Percentiles rank a stretch among this genome's conserved stretches.
These are phyloP conservation scores for California macrophylla DNA, from an alignment of 441 rosid genomes.

Conservation along the genomic window DNA sequence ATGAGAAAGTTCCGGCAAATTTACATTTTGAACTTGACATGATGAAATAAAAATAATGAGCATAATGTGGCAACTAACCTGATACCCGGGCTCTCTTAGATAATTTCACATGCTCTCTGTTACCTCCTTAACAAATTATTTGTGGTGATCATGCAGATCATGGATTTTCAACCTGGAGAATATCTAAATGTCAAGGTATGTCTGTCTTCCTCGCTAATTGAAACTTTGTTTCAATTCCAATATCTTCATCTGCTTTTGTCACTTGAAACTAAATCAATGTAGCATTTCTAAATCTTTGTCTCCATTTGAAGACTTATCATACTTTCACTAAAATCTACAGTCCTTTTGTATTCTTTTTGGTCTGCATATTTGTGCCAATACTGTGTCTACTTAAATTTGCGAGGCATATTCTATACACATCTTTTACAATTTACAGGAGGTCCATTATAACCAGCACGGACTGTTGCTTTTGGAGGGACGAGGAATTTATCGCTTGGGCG, in stretches of 20 bases:
- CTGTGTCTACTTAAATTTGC: slow-evolving; percentile 4
- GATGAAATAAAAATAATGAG: neutral
- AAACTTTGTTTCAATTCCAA: slow-evolving; percentile 4
- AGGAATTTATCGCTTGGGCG: slow-evolving; percentile 78
- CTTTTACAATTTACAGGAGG: slow-evolving; percentile 47
- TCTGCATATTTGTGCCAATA: neutral
- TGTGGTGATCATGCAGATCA: slow-evolving; percentile 38
- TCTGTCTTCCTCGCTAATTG: slow-evolving; percentile 10
- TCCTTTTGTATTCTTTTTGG: neutral
- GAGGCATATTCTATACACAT: neutral
- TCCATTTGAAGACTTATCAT: neutral
- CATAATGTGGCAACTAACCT: neutral
- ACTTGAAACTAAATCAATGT: neutral
- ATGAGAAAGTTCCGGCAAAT: neutral
- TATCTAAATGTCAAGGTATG: slow-evolving; percentile 80
- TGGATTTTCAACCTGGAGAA: slow-evolving; percentile 94
- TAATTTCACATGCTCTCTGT: neutral
- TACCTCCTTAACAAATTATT: slow-evolving; percentile 8
- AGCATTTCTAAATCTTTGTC: neutral
- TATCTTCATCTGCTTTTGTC: neutral
- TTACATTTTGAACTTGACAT: neutral
- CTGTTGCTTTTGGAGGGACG: slow-evolving; percentile 81
- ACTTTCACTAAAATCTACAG: neutral
- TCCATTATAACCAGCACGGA: slow-evolving; percentile 90
- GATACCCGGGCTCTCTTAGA: neutral